Percentiles rank a stretch among this genome's conserved stretches.
phyloP scores from a whole-genome alignment of 2,329 filamentous ascomycete species.

The Penicillium polonicum region DNA sequence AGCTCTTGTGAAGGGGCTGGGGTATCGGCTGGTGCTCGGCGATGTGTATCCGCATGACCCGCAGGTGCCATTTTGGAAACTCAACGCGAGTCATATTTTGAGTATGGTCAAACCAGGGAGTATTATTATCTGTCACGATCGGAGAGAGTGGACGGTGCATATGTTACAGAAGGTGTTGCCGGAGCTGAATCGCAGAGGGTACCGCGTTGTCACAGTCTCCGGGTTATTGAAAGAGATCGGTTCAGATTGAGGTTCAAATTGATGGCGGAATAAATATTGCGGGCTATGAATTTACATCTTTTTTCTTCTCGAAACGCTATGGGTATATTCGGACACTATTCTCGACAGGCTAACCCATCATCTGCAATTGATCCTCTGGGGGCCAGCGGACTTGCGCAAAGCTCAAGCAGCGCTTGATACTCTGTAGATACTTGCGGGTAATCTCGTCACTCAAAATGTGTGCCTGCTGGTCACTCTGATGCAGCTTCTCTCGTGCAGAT shows the following conservation, averaged over 20 bases:
- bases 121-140: conserved; percentile 83
- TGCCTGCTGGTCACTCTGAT: conserved; percentile 73
- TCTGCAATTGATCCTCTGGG: conserved; percentile 83
- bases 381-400: conserved; percentile 98
- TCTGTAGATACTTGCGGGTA: conserved; percentile 93
- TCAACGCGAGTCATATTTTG: conserved; percentile 77
- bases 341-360: conserved; percentile 72
- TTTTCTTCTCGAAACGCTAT: conserved; percentile 9
- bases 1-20: conserved; percentile 56
- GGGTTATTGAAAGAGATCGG: conserved; percentile 54
- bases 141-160: conserved; percentile 75
- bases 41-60: conserved; percentile 88
- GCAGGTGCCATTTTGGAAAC: conserved; percentile 66
- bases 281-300: background rate
- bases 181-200: conserved; percentile 67
- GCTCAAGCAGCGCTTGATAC: conserved; percentile 93
- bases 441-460: conserved; percentile 97
- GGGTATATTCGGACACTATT: conserved; percentile 14
- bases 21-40: conserved; percentile 74
- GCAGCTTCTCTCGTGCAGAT: conserved; percentile 90
- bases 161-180: conserved; percentile 74
- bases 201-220: conserved; percentile 68
- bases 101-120: conserved; percentile 75
- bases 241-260: background rate
- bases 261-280: background rate